Conservation (phyloP, 2,329 filamentous ascomycete genomes). For the Sporothrix brunneoviolacea region DNA sequence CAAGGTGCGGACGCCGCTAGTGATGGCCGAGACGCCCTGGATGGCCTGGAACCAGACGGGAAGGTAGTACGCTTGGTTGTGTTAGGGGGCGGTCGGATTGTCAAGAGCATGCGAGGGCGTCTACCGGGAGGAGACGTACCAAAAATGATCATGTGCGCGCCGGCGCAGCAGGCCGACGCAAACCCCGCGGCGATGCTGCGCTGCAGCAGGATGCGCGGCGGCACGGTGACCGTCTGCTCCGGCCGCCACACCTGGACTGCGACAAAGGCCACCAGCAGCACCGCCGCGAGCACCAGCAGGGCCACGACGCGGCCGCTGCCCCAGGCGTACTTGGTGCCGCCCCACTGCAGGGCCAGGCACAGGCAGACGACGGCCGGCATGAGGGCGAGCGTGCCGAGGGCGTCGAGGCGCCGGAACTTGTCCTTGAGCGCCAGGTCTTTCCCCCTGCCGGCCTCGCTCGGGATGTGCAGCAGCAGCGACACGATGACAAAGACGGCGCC, state of each 20-base stretch:
- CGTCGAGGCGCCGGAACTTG: slow-evolving; percentile 28
- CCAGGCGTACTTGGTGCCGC: slow-evolving; percentile 30
- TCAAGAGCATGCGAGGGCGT: too few relatives aligned
- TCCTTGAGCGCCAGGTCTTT: slow-evolving; percentile 25
- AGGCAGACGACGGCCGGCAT: slow-evolving; percentile 32
- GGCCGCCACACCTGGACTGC: slow-evolving; percentile 27
- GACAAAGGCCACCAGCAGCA: slow-evolving; percentile 26
- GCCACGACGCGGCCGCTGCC: slow-evolving; percentile 26
- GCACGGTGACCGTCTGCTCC: slow-evolving; percentile 30
- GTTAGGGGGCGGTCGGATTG: too few relatives aligned
- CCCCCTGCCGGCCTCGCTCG: slow-evolving; percentile 16
- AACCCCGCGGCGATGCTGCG: slow-evolving; percentile 20
- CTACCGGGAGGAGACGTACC: too few relatives aligned
- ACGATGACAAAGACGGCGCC: slow-evolving; percentile 26
- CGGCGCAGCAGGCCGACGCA: not conserved
- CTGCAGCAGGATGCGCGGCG: slow-evolving; percentile 30
- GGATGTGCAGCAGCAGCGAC: slow-evolving; percentile 25
- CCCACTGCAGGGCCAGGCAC: slow-evolving; percentile 40
- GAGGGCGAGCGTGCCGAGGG: slow-evolving; percentile 19
- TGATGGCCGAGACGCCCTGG: slow-evolving; percentile 30
- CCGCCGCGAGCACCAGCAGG: slow-evolving; percentile 24
- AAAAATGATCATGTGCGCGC: slow-evolving; percentile 6
- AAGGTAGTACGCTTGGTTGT: slow-evolving; percentile 15
- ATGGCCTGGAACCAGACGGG: slow-evolving; percentile 40
- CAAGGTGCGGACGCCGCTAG: slow-evolving; percentile 36